Conservation (phyloP, 2,329 filamentous ascomycete species). For the Cryphonectria naterciae region DNA sequence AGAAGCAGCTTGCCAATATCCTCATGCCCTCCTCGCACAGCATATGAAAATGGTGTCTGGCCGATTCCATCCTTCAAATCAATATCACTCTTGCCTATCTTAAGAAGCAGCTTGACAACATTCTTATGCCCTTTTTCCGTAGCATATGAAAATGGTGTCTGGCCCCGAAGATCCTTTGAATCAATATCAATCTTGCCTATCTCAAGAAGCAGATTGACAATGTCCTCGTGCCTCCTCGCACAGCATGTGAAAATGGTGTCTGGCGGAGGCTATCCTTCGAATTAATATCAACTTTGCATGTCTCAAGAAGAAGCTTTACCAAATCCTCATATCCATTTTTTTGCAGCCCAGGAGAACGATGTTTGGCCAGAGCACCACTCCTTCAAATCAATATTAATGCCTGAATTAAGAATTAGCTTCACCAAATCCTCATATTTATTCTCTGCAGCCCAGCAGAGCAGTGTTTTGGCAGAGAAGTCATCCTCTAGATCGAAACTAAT, state of each 20-base stretch:
- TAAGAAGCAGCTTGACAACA: neutral
- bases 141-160: conserved; percentile 3
- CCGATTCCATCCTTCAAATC: neutral
- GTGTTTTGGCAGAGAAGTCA: conserved; percentile 1
- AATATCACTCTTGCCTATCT: neutral
- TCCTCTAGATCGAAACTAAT: no score
- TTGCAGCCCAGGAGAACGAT: conserved; percentile 6
- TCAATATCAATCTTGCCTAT: conserved; percentile 1
- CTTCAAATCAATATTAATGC: neutral
- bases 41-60: neutral
- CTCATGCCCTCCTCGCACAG: neutral
- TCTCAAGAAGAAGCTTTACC: no score
- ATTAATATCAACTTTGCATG: no score
- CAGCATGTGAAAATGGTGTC: no score
- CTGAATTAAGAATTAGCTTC: conserved; percentile 10
- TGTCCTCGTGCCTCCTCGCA: no score
- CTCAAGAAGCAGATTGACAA: neutral
- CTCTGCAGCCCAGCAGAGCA: conserved; percentile 9
- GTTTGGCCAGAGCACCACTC: no score
- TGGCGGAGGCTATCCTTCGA: no score
- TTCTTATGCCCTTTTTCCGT: neutral
- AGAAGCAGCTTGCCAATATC: no score
- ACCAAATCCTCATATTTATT: no score
- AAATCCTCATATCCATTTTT: neutral
- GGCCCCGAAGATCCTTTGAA: neutral